phyloP scores from a whole-genome alignment of 2,329 filamentous ascomycete species.

The Hortaea werneckii region DNA sequence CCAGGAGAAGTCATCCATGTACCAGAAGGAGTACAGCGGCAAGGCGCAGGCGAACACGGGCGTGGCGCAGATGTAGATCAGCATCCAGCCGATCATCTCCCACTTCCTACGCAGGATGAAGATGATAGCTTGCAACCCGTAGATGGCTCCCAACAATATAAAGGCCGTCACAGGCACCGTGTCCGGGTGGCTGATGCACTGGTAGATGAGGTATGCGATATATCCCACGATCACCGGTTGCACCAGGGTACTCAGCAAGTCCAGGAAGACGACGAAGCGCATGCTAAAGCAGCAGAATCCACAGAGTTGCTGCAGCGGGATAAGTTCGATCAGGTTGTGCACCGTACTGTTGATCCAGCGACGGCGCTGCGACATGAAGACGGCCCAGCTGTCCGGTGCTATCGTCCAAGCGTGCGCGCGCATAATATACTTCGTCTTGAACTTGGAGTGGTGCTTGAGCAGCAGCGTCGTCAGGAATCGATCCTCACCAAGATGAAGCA shows the following conservation, averaged over 20 bases:
- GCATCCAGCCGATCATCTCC: conserved; percentile 99
- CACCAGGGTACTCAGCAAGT: conserved; percentile 82
- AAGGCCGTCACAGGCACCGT: conserved; percentile 77
- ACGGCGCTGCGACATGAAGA: conserved; percentile 96
- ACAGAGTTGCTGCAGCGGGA: conserved; percentile 85
- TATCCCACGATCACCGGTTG: conserved; percentile 88
- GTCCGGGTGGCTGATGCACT: conserved; percentile 50
- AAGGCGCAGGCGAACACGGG: conserved; percentile 86
- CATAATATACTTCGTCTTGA: conserved; percentile 97
- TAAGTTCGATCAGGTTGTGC: conserved; percentile 92
- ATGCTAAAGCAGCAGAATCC: conserved; percentile 99
- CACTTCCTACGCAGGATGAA: conserved; percentile 95
- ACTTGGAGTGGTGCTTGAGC: conserved; percentile 82
- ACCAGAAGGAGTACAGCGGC: conserved; percentile 93
- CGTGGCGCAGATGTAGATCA: conserved; percentile 84
- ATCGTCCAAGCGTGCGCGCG: conserved; percentile 92
- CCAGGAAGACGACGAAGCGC: conserved; percentile 94
- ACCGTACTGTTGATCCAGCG: conserved; percentile 99
- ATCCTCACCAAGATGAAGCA: conserved; percentile 94
- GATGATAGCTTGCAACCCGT: conserved; percentile 92
- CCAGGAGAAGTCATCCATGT: conserved; percentile 99
- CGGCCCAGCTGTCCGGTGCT: conserved; percentile 83
- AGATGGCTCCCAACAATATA: conserved; percentile 85
- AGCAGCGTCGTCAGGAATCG: conserved; percentile 91
- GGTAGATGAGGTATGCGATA: conserved; percentile 77